Base-by-base conservation (phyloP, 2,329 filamentous ascomycete species). In the Rutstroemia sp. region DNA sequence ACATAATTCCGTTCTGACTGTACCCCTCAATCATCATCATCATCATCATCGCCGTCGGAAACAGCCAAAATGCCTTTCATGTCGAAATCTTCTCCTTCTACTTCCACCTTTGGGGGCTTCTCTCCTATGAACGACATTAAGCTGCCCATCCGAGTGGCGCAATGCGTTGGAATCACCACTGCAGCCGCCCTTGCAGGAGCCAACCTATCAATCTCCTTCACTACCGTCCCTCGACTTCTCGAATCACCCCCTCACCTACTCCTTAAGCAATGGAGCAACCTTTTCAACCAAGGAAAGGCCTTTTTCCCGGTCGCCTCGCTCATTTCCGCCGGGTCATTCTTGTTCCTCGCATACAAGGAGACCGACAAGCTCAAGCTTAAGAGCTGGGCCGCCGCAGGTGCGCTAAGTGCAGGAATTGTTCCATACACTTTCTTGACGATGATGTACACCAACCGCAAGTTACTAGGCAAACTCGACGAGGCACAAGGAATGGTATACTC, bases 231-330 rank as follows among this genome's bases (percentile, higher is more conserved):
- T 1, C 74, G 77, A 42, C 69, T 84, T 8, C 74, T 85, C 57
- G 72, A 79, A 58, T 77, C 79, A 0, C 82, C 82, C 1, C 74
- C 77, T 1, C 76, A 76, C 1, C 69, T 83, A 10, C 75, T 83
- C 59, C 76, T 79, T 34, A 73, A 72, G 41, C 81, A 85, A 69
- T 85, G 80, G 80, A 63, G 68, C 57, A 71, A 66, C 42, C 67
- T 74, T 57, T 78, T 71, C 67, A 63, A 67, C 18, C 61, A 65
- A 2, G 77, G 76, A 51, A 72, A 66, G 53, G 59, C 62, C 1
- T 30, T 48, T 41, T 72, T 76, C 19, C 73, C 74, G 0, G 59
- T 70, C 1, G 57, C 76, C 8, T 69, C 74, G 5, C 56, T 75
- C n/a, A 25, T 76, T 25, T 71, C 75, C 4, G 70, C 71, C 1